Base-by-base conservation (phyloP, 1,284 basidiomycete genomes). In the Sanghuangporus weigelae region DNA sequence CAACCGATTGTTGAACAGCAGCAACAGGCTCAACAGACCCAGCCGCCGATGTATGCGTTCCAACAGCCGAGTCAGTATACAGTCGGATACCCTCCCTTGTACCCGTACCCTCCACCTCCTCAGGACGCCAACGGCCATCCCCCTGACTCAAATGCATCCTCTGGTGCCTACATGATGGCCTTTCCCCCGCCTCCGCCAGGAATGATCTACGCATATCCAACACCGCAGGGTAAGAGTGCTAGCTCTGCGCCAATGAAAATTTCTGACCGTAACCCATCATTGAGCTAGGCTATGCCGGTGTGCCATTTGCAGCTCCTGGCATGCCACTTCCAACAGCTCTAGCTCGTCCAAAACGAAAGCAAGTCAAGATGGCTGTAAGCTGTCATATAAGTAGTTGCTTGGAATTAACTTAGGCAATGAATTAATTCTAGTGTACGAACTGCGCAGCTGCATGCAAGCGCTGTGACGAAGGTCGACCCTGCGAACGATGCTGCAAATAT, bases 291-390 rank as follows among this genome's bases (percentile, higher is more conserved):
- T 67, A 63, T 39, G 39, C 64, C 31, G 10, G 66, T 5, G 72
- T 74, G 14, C 73, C 78, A 0, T 79, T 79, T 62, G 44, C 44
- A 46, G 73, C 77, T 2, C 81, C 80, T 77, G 77, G 84, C 84
- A 67, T 51, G 77, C 70, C 66, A 12, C 57, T 59, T 63, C 63
- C 63, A 60, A 63, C 62, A 11, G 57, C 56, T 50, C 53, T 57
- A 38, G 51, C 61, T 50, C 79, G 78, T 58, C 77, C 85, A 1
- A 94, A 94, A 74, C 87, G 92, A 64, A 91, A 86, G 71, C 92
- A 94, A 73, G 92, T 94, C 64, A 94, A 94, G 78, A 93, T 92
- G 85, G 92, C 92, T 63, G 88, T 90, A 72, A 76, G 87, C 78
- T 46, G 49, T 57, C 59, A 60, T 63, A 21, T 4, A 57, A 62